Evolutionary conservation across 345 rosid genomes (phyloP).

Genomic region (Populus simonii): DNA sequence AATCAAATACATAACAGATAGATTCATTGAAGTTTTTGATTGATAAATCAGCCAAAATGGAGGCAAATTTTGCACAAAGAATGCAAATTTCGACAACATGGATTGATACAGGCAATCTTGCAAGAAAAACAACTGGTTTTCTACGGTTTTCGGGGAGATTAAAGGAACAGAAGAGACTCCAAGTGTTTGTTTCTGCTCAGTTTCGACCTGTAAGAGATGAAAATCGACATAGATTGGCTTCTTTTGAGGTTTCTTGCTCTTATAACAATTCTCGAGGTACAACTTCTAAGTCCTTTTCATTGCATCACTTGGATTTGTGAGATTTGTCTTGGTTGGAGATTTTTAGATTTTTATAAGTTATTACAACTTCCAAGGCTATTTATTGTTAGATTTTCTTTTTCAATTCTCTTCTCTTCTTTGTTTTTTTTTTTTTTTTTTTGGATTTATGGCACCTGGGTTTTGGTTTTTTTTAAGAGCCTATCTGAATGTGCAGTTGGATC

Average conservation of each 20-base stretch:
- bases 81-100: not conserved
- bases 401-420: too few species aligned
- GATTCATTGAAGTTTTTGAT: not conserved
- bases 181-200: not conserved
- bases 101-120: not conserved
- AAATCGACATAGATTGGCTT: not conserved
- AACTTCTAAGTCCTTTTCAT: not conserved
- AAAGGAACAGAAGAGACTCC: not conserved
- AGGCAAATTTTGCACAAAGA: not conserved
- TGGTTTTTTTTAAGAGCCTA: not conserved
- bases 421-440: not conserved
- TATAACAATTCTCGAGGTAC: not conserved
- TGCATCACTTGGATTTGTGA: not conserved
- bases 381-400: not conserved
- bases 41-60: not conserved
- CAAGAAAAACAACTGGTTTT: not conserved
- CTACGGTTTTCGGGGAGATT: not conserved
- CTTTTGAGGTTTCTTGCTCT: not conserved
- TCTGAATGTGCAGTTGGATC: not conserved
- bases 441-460: not conserved
- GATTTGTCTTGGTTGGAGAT: not conserved
- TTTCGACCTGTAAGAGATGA: not conserved
- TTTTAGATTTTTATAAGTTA: not conserved
- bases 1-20: not conserved
- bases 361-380: not conserved